phyloP scores from a whole-genome alignment of 768 basidiomycete genomes.

The Amanita thiersii region DNA sequence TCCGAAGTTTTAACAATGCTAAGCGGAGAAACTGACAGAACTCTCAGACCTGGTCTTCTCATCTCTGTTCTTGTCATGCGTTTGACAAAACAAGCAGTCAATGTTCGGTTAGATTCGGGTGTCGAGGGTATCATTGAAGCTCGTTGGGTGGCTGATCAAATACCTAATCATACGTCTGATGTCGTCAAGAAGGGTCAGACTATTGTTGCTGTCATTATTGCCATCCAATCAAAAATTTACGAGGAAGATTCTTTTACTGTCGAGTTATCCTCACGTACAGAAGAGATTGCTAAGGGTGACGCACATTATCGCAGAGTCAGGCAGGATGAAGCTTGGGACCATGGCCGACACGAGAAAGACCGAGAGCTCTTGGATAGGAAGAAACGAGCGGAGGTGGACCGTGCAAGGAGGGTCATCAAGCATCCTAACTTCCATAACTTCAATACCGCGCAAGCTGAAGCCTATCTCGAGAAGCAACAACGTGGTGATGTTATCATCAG shows the following conservation, averaged over 20 bases:
- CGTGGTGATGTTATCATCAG: slow-evolving; percentile 95
- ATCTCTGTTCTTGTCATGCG: slow-evolving; percentile 69
- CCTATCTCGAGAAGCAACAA: slow-evolving; percentile 81
- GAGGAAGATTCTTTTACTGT: slow-evolving; percentile 58
- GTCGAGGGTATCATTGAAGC: slow-evolving; percentile 73
- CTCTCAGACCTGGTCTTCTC: slow-evolving; percentile 71
- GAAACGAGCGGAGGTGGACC: slow-evolving; percentile 77
- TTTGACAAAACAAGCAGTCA: slow-evolving; percentile 39
- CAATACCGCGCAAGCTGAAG: slow-evolving; percentile 84
- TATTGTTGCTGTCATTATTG: slow-evolving; percentile 70
- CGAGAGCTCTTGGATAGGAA: slow-evolving; percentile 68
- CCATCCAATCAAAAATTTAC: slow-evolving; percentile 50
- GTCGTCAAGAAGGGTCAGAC: slow-evolving; percentile 74
- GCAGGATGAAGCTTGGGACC: slow-evolving; percentile 59
- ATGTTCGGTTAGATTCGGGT: slow-evolving; percentile 85
- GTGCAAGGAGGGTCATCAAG: slow-evolving; percentile 81
- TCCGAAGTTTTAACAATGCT: slow-evolving; percentile 94
- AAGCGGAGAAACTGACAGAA: slow-evolving; percentile 80
- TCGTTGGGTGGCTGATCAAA: slow-evolving; percentile 48
- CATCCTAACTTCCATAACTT: slow-evolving; percentile 98
- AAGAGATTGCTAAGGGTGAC: slow-evolving; percentile 58
- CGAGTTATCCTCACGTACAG: slow-evolving; percentile 62
- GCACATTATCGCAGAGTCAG: slow-evolving; percentile 50
- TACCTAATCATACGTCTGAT: slow-evolving; percentile 29
- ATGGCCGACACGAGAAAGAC: slow-evolving; percentile 56